Percentiles rank a stretch among this genome's conserved stretches.
phyloP scores from a whole-genome alignment of 768 basidiomycete species.

The Kwoniella sp. region DNA sequence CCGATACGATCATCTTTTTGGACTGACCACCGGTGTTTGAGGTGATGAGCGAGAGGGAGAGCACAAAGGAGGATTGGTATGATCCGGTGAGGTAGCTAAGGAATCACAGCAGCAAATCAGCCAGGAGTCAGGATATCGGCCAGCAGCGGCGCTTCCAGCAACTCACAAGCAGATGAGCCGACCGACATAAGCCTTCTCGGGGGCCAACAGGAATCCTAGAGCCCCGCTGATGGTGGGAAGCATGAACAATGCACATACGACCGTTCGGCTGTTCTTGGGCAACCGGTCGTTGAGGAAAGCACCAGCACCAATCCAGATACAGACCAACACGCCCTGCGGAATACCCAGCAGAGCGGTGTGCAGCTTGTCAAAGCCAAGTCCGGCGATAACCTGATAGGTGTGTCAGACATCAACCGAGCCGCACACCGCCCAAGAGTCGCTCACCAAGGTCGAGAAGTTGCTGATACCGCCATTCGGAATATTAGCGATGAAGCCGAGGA shows the following conservation, averaged over 20 bases:
- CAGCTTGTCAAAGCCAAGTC: conserved; percentile 43
- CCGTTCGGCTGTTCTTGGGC: conserved; percentile 42
- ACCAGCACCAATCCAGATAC: conserved; percentile 45
- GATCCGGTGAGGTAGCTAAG: conserved; percentile 46
- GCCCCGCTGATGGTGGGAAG: conserved; percentile 47
- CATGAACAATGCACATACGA: conserved; percentile 47
- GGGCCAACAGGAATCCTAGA: conserved; percentile 49
- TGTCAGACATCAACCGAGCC: background rate
- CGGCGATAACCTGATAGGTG: conserved; percentile 37
- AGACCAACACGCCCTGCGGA: conserved; percentile 48
- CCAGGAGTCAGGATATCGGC: background rate
- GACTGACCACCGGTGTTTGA: conserved; percentile 53
- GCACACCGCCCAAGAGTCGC: conserved; percentile 5
- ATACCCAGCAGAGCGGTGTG: conserved; percentile 49
- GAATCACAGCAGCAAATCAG: background rate
- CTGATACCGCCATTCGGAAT: conserved; percentile 48
- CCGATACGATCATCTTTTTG: conserved; percentile 48
- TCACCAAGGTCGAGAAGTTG: conserved; percentile 28
- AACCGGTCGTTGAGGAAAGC: conserved; percentile 42
- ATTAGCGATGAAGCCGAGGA: conserved; percentile 45
- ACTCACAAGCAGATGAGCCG: conserved; percentile 49
- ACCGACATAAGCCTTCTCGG: conserved; percentile 43
- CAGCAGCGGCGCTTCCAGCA: no score
- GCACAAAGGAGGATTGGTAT: conserved; percentile 48
- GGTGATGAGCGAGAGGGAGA: conserved; percentile 49